Base-by-base conservation (phyloP, 805 yeast genomes). In the Kluyveromyces lactis region DNA sequence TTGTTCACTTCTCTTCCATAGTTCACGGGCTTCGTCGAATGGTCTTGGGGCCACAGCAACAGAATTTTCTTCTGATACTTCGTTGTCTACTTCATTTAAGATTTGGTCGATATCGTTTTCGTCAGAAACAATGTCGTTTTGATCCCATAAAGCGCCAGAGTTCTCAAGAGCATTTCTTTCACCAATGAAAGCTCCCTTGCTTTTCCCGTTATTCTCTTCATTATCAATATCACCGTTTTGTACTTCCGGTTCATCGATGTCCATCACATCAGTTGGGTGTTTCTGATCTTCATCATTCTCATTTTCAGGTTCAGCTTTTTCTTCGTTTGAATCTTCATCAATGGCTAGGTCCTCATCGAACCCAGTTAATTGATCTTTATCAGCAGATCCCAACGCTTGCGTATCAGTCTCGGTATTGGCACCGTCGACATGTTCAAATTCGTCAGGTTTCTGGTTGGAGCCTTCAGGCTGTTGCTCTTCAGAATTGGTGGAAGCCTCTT, bases 361-460 rank as follows among this genome's bases (percentile, higher is more conserved):
- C 1, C 79, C 58, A 55, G 86, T 92, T 12, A 74, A 66, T 52
- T 83, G 87, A 33, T 87, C 95, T 51, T 79, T 73, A 43, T 77
- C 76, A 4, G 96, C 95, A 32, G 89, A 79, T 17, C 97, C 97
- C 38, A 92, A 64, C 1, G 97, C 98, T 60, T 92, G 97, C 0
- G 95, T 85, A 36, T 85, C 89, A 41, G 66, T 69, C 21, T 81
- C 78, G 3, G 90, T 76, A 44, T 82, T 81, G 33, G 81, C 89
- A 35, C 87, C 89, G 29, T 83, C 86, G 37, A 81, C 68, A 52
- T 85, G 92, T 55, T 85, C 86, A 58, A 86, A 83, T 51, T 86
- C 95, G 53, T 86, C 95, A 0, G 94, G 89, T 37, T 78, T 72
- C 44, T 77, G 81, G 43, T 74, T 79, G 10, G 79, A 77, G 18